Percentiles rank a stretch among this genome's conserved stretches.
Evolutionary conservation across 495 filamentous ascomycete genomes (phyloP).

Genomic region (Haplographium delicatum): DNA sequence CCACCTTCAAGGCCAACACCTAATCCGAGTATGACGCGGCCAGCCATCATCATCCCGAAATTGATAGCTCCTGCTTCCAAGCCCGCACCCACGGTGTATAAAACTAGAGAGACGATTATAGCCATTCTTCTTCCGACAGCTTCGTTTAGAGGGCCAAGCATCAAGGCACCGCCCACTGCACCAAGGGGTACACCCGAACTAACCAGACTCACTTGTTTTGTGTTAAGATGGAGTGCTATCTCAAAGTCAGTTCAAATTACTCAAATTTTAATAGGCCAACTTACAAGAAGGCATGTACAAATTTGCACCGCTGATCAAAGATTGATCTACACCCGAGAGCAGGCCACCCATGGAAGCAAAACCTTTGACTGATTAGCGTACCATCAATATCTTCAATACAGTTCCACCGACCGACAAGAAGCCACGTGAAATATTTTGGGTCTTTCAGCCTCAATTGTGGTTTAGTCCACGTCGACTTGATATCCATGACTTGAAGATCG

Average conservation of each 20-base stretch:
- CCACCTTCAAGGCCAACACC: slow-evolving; percentile 58
- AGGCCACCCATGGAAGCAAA: slow-evolving; percentile 60
- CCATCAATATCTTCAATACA: no score
- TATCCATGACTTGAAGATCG: slow-evolving; percentile 17
- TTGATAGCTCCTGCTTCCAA: slow-evolving; percentile 54
- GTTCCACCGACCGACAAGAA: slow-evolving; percentile 49
- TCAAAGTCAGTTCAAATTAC: neutral
- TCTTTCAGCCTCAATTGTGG: slow-evolving; percentile 22
- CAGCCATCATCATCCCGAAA: slow-evolving; percentile 55
- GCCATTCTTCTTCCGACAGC: slow-evolving; percentile 51
- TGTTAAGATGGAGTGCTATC: slow-evolving; percentile 36
- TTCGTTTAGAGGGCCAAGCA: slow-evolving; percentile 53
- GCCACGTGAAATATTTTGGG: slow-evolving; percentile 45
- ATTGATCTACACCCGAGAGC: slow-evolving; percentile 58
- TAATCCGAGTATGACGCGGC: slow-evolving; percentile 53
- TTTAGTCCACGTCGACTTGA: slow-evolving; percentile 19
- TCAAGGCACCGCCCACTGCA: slow-evolving; percentile 53
- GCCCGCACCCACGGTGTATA: slow-evolving; percentile 55
- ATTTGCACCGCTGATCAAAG: slow-evolving; percentile 55
- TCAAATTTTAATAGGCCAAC: neutral
- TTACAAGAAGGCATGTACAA: slow-evolving; percentile 42
- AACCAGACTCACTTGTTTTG: slow-evolving; percentile 45
- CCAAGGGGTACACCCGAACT: slow-evolving; percentile 57
- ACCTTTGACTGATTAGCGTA: neutral
- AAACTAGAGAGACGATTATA: slow-evolving; percentile 52